Conservation (phyloP, 495 filamentous ascomycete species). For the Tuber calosporum region DNA sequence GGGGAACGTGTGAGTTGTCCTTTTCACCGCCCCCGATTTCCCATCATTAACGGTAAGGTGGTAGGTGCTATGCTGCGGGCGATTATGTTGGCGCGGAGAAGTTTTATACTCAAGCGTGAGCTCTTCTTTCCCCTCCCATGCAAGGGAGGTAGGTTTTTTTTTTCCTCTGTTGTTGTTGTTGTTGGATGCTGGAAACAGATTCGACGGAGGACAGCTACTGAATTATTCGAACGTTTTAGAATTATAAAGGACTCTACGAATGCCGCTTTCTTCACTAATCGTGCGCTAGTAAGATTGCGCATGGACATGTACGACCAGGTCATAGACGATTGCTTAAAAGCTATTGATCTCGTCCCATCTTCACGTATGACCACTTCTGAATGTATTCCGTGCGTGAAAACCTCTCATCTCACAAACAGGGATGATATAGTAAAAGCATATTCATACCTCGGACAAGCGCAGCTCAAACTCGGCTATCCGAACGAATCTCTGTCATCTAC, state of each 20-base stretch:
- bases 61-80: conserved; percentile 55
- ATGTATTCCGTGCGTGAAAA: background rate
- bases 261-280: conserved; percentile 71
- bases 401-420: background rate
- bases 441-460: conserved; percentile 76
- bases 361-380: conserved; percentile 37
- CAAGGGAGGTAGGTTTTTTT: conserved; percentile 7
- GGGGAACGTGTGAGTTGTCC: conserved; percentile 50
- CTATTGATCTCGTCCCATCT: conserved; percentile 60
- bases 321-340: conserved; percentile 67
- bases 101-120: conserved; percentile 79
- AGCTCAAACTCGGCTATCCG: conserved; percentile 64
- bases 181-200: background rate
- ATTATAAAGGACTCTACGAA: conserved; percentile 58
- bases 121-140: conserved; percentile 14
- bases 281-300: conserved; percentile 73
- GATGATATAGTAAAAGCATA: conserved; percentile 61
- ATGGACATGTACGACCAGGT: conserved; percentile 66
- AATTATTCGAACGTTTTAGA: conserved; percentile 1
- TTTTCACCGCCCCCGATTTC: background rate
- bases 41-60: conserved; percentile 8
- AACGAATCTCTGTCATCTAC: conserved; percentile 68
- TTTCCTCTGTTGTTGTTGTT: too few relatives aligned
- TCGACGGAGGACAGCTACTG: background rate
- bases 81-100: conserved; percentile 70